Conservation (phyloP, 176 grass and related monocot genomes). For the Carex parvula region DNA sequence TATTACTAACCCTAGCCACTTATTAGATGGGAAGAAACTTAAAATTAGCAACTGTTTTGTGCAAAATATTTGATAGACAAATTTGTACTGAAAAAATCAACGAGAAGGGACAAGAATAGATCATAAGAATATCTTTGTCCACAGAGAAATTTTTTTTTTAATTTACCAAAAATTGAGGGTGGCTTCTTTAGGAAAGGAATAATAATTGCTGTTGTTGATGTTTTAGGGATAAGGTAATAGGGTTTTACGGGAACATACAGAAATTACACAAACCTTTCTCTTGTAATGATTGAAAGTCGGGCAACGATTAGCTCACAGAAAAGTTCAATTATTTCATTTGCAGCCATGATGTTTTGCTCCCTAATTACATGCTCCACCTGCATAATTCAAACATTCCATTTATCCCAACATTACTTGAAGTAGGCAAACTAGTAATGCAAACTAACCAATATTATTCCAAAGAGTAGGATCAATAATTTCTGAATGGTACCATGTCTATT, state of each 20-base stretch:
- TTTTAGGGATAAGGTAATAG: neutral
- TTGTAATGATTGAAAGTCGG: constrained; percentile 80
- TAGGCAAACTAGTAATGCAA: neutral
- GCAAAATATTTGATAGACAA: neutral
- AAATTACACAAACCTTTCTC: constrained; percentile 60
- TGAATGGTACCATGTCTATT: neutral
- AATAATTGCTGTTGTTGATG: neutral
- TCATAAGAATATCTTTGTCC: neutral
- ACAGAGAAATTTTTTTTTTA: neutral
- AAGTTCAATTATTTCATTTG: constrained; percentile 88
- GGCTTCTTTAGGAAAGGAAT: neutral
- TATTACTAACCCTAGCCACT: neutral
- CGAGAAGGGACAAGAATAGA: neutral
- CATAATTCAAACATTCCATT: constrained; percentile 22
- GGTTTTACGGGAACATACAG: neutral
- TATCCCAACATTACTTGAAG: neutral
- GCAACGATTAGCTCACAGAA: constrained; percentile 89
- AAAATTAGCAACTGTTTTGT: neutral
- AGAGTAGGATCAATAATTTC: neutral
- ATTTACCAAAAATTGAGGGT: neutral
- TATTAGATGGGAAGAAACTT: neutral
- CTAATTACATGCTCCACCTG: constrained; percentile 98
- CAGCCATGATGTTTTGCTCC: constrained; percentile 85
- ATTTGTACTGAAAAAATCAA: neutral
- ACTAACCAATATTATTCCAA: neutral